Conservation (phyloP, 805 yeast species). For the Priceomyces melissophilus region DNA sequence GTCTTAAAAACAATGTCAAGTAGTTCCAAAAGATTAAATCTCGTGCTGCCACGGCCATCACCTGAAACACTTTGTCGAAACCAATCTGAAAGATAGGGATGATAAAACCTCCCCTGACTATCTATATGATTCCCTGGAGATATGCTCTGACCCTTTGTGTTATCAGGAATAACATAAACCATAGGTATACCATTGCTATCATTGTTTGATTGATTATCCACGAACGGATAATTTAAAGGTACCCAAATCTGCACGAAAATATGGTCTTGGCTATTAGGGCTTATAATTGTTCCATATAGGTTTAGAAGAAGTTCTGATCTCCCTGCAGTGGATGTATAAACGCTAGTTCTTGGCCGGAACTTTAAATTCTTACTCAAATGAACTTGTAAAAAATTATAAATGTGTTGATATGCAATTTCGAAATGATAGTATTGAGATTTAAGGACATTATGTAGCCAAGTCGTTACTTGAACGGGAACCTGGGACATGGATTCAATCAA, state of each 20-base stretch:
- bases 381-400: constrained; percentile 48
- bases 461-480: constrained; percentile 30
- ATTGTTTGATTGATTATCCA: constrained; percentile 8
- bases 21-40: constrained; percentile 24
- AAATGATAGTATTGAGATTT: constrained; percentile 56
- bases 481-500: constrained; percentile 14
- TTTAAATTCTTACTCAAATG: constrained; percentile 35
- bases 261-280: constrained; percentile 14
- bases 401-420: constrained; percentile 61
- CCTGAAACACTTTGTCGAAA: constrained; percentile 11
- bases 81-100: constrained; percentile 69
- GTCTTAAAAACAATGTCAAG: neutral
- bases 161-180: constrained; percentile 59
- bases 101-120: constrained; percentile 65
- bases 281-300: constrained; percentile 55
- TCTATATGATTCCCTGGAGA: constrained; percentile 67
- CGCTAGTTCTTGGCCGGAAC: constrained; percentile 66
- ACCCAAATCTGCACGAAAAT: constrained; percentile 72
- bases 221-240: constrained; percentile 66
- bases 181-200: constrained; percentile 49
- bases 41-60: constrained; percentile 4
- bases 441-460: constrained; percentile 40
- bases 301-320: constrained; percentile 56
- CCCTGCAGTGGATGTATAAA: constrained; percentile 52
- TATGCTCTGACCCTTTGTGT: constrained; percentile 35